Percentiles rank a stretch among this genome's conserved stretches.
Evolutionary conservation across 331 rosid genomes (phyloP).

Genomic region (Acacia pycnantha): DNA sequence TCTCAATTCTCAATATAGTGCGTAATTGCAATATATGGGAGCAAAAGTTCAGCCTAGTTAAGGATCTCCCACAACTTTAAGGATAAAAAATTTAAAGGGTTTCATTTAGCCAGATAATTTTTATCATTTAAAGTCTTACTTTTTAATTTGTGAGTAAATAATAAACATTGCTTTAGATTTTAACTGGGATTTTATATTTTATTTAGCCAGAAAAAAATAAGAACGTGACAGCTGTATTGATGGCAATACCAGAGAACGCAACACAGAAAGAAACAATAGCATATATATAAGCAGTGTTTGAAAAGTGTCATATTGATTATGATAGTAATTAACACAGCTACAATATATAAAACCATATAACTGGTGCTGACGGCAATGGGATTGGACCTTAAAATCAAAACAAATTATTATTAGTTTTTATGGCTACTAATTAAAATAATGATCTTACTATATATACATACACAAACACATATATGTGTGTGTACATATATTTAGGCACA

Average conservation of each 20-base stretch:
- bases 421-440: no score
- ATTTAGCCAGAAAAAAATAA: neutral
- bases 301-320: neutral
- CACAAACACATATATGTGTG: no score
- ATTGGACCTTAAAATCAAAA: neutral
- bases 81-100: neutral
- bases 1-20: neutral
- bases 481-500: no score
- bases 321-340: neutral
- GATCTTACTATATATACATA: no score
- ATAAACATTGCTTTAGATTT: neutral
- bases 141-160: neutral
- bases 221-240: neutral
- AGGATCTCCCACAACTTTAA: neutral
- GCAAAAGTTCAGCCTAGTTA: neutral
- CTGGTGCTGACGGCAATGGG: neutral
- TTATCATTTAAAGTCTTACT: neutral
- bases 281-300: neutral
- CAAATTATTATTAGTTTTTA: no score
- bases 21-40: neutral
- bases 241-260: neutral
- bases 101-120: neutral
- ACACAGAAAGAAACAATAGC: neutral
- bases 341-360: neutral
- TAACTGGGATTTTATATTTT: neutral